Conservation (phyloP, 139 green algal species). For the Chlamydomonas incerta region DNA sequence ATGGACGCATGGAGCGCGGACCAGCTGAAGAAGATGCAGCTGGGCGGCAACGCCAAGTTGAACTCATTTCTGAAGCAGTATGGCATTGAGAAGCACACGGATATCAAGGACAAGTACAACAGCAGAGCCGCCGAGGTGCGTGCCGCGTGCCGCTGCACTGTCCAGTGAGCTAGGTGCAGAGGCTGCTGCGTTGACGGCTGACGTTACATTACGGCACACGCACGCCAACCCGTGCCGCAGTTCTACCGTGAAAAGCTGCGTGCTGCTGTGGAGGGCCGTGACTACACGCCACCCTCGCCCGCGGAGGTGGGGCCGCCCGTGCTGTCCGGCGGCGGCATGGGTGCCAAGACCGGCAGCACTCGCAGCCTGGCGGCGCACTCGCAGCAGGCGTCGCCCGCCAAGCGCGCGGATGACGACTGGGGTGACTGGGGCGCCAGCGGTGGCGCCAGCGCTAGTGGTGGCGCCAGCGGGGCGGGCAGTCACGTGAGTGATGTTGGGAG, state of each 20-base stretch:
- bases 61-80: slow-evolving; percentile 95
- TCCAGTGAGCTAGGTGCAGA: no score
- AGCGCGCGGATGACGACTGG: slow-evolving; percentile 64
- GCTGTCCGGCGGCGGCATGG: neutral
- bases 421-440: slow-evolving; percentile 81
- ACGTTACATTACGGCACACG: no score
- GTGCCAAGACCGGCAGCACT: neutral
- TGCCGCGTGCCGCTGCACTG: no score
- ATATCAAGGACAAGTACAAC: slow-evolving; percentile 98
- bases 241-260: slow-evolving; percentile 90
- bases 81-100: slow-evolving; percentile 88
- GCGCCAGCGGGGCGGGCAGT: neutral
- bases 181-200: no score
- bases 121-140: slow-evolving; percentile 78
- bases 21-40: slow-evolving; percentile 95
- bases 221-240: no score
- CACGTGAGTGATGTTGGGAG: slow-evolving; percentile 1
- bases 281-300: slow-evolving; percentile 78
- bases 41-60: slow-evolving; percentile 90
- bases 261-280: slow-evolving; percentile 82
- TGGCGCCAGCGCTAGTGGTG: neutral
- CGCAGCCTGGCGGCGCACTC: slow-evolving; percentile 16
- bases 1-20: slow-evolving; percentile 97
- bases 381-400: neutral
- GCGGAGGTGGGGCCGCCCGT: slow-evolving; percentile 42